Conservation (phyloP, 2,329 filamentous ascomycete species). For the Trichothecium sympodiale region DNA sequence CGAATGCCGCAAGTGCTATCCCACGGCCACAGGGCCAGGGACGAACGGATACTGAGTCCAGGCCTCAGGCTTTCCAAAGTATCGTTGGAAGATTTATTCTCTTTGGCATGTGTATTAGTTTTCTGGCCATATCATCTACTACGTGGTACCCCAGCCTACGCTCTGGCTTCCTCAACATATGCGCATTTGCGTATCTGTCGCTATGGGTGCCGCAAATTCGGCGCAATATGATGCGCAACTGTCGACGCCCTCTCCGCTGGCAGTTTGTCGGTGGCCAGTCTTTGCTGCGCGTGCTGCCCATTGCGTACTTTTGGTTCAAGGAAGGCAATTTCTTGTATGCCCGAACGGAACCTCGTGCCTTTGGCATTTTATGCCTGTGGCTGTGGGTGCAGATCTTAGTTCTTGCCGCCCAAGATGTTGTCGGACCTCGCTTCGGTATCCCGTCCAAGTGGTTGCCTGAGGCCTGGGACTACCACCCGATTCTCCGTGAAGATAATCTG, state of each 20-base stretch:
- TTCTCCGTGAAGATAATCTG: conserved; percentile 70
- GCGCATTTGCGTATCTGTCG: conserved; percentile 70
- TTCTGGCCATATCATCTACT: conserved; percentile 47
- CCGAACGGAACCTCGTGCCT: conserved; percentile 53
- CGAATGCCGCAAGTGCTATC: conserved; percentile 21
- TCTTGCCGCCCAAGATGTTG: conserved; percentile 69
- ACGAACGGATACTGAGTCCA: conserved; percentile 12
- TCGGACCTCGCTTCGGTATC: conserved; percentile 82
- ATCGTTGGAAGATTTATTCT: conserved; percentile 48
- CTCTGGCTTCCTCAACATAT: conserved; percentile 45
- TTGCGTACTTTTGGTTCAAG: conserved; percentile 76
- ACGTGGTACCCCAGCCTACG: conserved; percentile 49
- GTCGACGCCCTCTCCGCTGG: conserved; percentile 83
- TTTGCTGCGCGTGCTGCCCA: conserved; percentile 62
- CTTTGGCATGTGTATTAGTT: conserved; percentile 41
- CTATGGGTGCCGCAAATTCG: conserved; percentile 90
- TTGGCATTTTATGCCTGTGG: conserved; percentile 56
- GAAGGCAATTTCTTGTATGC: conserved; percentile 74
- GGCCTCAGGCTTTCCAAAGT: conserved; percentile 36
- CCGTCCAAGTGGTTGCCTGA: conserved; percentile 56
- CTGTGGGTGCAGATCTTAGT: conserved; percentile 76
- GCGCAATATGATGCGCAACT: conserved; percentile 83
- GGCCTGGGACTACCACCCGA: conserved; percentile 90
- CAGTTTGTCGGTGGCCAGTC: conserved; percentile 82
- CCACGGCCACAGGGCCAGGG: conserved; percentile 12